These are phyloP conservation scores for Umbellularia californica DNA, from an alignment of 164 flowering plant species.

Conservation along the genomic window DNA sequence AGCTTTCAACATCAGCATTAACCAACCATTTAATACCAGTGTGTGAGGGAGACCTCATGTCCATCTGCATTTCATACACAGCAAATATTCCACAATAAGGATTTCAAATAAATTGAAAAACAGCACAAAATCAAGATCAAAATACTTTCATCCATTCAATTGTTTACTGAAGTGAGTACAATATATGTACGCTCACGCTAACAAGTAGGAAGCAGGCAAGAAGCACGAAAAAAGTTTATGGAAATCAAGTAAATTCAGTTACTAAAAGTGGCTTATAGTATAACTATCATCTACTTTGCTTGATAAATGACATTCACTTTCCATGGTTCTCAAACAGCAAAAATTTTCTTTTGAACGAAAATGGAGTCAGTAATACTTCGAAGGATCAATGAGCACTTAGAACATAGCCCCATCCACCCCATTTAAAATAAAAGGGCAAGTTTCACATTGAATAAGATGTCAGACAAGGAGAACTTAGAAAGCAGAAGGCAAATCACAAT, in stretches of 20 bases:
- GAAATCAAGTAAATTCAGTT: not conserved
- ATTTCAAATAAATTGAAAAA: not conserved
- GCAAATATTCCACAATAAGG: not conserved
- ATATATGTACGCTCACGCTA: not conserved
- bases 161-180: not conserved
- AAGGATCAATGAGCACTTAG: not conserved
- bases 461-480: too few relatives aligned
- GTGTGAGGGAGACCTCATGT: constrained; percentile 64
- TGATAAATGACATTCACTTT: not conserved
- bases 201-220: not conserved
- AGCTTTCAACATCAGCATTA: constrained; percentile 77
- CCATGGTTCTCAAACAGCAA: too few relatives aligned
- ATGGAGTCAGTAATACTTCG: not conserved
- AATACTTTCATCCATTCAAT: not conserved
- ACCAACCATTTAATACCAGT: constrained; percentile 75
- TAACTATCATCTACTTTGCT: not conserved
- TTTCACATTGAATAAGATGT: too few relatives aligned
- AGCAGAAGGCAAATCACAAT: too few relatives aligned
- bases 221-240: not conserved
- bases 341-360: too few relatives aligned
- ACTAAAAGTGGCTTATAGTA: not conserved
- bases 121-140: not conserved
- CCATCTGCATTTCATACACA: constrained; percentile 48
- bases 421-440: too few relatives aligned
- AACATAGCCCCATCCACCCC: not conserved